A percentile compares a stretch with the other conserved stretches of the same genome.
Evolutionary conservation across 139 green algal species (phyloP).

Genomic region (Coelastrella sp.): DNA sequence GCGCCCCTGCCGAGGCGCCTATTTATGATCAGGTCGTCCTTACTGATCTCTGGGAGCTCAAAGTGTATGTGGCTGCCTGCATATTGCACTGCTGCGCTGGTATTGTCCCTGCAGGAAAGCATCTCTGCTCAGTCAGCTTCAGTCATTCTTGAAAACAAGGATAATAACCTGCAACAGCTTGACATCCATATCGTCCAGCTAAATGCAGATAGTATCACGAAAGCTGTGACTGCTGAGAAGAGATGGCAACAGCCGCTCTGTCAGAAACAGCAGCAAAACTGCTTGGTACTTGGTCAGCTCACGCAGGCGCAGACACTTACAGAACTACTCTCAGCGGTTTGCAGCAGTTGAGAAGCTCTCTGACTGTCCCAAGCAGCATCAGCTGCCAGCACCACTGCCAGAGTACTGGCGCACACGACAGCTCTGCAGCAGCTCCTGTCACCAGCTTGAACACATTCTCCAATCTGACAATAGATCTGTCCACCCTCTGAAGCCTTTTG

Average conservation of each 20-base stretch:
- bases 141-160: neutral
- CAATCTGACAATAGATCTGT: neutral
- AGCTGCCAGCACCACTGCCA: neutral
- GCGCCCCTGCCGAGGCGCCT: neutral
- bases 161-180: no score
- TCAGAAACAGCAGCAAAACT: neutral
- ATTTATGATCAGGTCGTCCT: neutral
- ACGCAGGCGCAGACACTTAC: no score
- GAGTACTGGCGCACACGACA: neutral
- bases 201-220: no score
- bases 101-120: neutral
- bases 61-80: neutral
- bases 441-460: neutral
- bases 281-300: no score
- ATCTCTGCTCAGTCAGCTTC: neutral
- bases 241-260: no score
- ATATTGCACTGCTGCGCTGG: neutral
- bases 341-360: neutral
- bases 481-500: neutral
- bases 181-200: no score
- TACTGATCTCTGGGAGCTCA: neutral
- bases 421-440: neutral
- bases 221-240: no score
- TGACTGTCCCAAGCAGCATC: neutral
- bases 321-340: neutral